Conservation (phyloP, 2,329 filamentous ascomycete species). For the Colletotrichum incanum region DNA sequence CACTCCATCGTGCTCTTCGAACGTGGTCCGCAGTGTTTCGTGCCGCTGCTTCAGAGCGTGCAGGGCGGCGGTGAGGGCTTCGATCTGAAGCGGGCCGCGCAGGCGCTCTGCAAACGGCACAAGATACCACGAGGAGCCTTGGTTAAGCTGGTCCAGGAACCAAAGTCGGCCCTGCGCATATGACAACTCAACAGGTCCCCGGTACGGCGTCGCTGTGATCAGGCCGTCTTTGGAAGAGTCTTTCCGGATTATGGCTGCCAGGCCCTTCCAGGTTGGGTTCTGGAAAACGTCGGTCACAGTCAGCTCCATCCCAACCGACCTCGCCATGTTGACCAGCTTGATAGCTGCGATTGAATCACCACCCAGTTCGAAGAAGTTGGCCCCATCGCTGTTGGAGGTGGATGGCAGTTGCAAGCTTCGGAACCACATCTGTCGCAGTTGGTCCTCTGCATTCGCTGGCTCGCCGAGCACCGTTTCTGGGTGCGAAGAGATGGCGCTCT, state of each 20-base stretch:
- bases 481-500: slow-evolving; percentile 3
- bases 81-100: slow-evolving; percentile 4
- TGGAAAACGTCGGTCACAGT: slow-evolving; percentile 40
- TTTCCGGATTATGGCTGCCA: not conserved
- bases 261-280: slow-evolving; percentile 8
- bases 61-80: slow-evolving; percentile 2
- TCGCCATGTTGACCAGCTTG: slow-evolving; percentile 41
- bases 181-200: slow-evolving; percentile 14
- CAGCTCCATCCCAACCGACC: slow-evolving; percentile 20
- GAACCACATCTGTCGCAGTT: slow-evolving; percentile 28
- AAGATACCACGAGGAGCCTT: slow-evolving; percentile 9
- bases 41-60: slow-evolving; percentile 16
- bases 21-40: slow-evolving; percentile 11
- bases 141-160: slow-evolving; percentile 21
- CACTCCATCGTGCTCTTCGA: slow-evolving; percentile 13
- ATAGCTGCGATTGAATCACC: slow-evolving; percentile 48
- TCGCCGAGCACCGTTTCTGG: not conserved
- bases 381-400: slow-evolving; percentile 45
- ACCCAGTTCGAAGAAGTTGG: slow-evolving; percentile 46
- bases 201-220: not conserved
- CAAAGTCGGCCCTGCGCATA: slow-evolving; percentile 19
- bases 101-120: slow-evolving; percentile 8
- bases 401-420: not conserved
- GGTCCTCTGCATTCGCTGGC: not conserved
- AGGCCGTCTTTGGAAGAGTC: not conserved